Conservation (phyloP, 495 filamentous ascomycete genomes). For the Penicillium herquei region DNA sequence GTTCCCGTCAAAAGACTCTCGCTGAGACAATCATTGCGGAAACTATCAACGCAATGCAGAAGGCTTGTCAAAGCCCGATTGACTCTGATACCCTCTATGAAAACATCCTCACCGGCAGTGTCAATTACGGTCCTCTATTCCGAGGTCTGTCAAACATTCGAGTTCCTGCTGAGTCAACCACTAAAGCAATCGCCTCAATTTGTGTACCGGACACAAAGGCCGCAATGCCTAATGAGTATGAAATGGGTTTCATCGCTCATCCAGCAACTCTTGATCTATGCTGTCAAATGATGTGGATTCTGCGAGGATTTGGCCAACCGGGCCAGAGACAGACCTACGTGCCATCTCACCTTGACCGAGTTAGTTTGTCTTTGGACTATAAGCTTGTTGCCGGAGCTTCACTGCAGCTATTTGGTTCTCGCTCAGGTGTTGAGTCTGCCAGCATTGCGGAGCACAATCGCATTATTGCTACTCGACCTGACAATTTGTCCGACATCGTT, state of each 20-base stretch:
- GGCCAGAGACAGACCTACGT: slow-evolving; percentile 16
- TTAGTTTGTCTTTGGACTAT: slow-evolving; percentile 17
- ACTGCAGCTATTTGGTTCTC: slow-evolving; percentile 21
- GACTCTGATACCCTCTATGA: slow-evolving; percentile 19
- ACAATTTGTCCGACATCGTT: slow-evolving; percentile 9
- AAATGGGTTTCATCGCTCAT: slow-evolving; percentile 44
- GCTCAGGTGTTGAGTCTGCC: slow-evolving; percentile 29
- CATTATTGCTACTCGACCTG: slow-evolving; percentile 25
- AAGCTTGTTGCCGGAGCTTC: slow-evolving; percentile 15
- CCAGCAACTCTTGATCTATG: slow-evolving; percentile 46
- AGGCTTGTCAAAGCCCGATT: slow-evolving; percentile 11
- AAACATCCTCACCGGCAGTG: slow-evolving; percentile 20
- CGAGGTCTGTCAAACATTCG: slow-evolving; percentile 29
- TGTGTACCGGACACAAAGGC: slow-evolving; percentile 42
- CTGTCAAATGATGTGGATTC: slow-evolving; percentile 36
- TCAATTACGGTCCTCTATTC: slow-evolving; percentile 41
- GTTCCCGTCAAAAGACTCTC: slow-evolving; percentile 10
- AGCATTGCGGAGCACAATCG: slow-evolving; percentile 27
- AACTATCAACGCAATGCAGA: slow-evolving; percentile 3
- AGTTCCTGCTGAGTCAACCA: slow-evolving; percentile 2
- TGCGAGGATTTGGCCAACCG: slow-evolving; percentile 21
- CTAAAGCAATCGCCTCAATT: slow-evolving; percentile 30
- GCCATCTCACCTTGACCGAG: slow-evolving; percentile 20
- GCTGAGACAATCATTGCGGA: background rate
- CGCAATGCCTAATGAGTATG: slow-evolving; percentile 46